A percentile compares a stretch with the other conserved stretches of the same genome.
phyloP scores from a whole-genome alignment of 2,329 filamentous ascomycete genomes.

The Pseudocercospora fuligena region DNA sequence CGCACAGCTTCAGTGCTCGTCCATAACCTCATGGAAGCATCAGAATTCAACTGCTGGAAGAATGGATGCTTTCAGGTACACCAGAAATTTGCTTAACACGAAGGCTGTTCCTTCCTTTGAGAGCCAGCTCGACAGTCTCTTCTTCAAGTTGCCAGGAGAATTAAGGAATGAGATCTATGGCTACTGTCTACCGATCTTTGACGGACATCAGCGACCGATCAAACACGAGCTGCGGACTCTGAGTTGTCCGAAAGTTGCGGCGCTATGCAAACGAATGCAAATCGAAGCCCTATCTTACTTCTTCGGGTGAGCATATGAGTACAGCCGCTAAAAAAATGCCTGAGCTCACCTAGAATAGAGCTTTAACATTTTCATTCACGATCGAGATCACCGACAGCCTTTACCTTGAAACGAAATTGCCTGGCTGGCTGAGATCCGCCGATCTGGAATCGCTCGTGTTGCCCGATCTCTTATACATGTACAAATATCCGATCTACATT shows the following conservation, averaged over 20 bases:
- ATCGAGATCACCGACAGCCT: too few relatives aligned
- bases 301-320: too few relatives aligned
- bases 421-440: too few relatives aligned
- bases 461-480: too few relatives aligned
- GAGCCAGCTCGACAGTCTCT: background rate
- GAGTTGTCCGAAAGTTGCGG: background rate
- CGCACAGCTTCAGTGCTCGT: background rate
- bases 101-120: background rate
- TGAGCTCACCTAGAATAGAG: too few relatives aligned
- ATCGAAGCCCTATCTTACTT: too few relatives aligned
- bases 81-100: background rate
- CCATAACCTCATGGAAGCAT: background rate
- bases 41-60: background rate
- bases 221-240: background rate
- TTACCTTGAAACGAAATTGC: too few relatives aligned
- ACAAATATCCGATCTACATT: too few relatives aligned
- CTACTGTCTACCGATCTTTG: background rate
- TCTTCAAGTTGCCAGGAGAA: constrained; percentile 6
- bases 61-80: background rate
- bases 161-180: constrained; percentile 3
- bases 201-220: background rate
- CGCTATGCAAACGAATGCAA: background rate
- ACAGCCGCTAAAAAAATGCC: too few relatives aligned
- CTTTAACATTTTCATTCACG: too few relatives aligned
- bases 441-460: too few relatives aligned